Evolutionary conservation across 352 stramenopile genomes (phyloP), one percentile per base, ranked within the genome.

Genomic region (Pythium dissotocum): DNA sequence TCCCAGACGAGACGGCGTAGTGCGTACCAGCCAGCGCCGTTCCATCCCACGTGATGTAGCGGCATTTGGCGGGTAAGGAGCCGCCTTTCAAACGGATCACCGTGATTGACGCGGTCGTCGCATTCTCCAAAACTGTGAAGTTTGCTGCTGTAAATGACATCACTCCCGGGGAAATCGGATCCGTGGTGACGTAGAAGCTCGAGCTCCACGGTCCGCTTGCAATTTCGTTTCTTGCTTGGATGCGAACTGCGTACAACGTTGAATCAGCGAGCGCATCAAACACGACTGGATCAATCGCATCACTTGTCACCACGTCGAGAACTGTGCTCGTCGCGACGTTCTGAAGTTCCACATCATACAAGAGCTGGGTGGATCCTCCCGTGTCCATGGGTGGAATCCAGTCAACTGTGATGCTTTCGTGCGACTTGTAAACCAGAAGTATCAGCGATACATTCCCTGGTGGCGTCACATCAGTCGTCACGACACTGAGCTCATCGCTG

Each of bases 121-220:
- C 59, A 10, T 59, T 69, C 70, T 90, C 82, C 4, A 61, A 72
- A 6, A 85, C 65, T 4, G 32, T 70, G 2, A 63, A 30, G 2
- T 55, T 55, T 1, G 44, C 57, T 0, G 21, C 42, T 1, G 28
- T 18, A 28, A 90, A 88, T 24, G 65, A 68, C 14, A 90, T 82
- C 5, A 75, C 64, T 6, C 82, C 82, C 13, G 82, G 77, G 0
- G 75, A 81, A 10, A 87, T 62, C 1, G 78, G 73, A 40, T 90
- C 73, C 0, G 82, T 90, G 16, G 63, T 74, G n/a, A 73, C 66
- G 18, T 63, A 51, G 16, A 84, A 33, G 1, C 28, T 33, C 1
- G 16, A 8, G 58, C 75, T 86, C 82, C 82, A 90, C 0, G 40
- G 10, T 1, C 79, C 71, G 4, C 36, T 24, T 0, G 66, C 68